Base-by-base conservation (phyloP, 1,139 yeast species). In the Debaryomyces psychrophilus region DNA sequence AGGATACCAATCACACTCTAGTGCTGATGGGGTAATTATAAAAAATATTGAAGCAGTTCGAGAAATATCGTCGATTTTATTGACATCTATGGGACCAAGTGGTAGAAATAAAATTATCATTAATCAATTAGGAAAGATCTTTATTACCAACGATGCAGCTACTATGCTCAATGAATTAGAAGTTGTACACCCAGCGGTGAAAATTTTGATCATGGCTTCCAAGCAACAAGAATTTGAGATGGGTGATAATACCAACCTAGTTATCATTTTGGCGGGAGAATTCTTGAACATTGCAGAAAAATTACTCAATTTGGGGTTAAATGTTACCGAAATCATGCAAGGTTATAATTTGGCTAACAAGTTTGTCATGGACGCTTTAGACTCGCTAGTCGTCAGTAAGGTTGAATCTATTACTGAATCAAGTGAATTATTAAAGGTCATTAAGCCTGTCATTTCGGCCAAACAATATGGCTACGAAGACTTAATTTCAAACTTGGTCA, bases 121-220 rank as follows among this genome's bases (percentile, higher is more conserved):
- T 48, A 93, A 93, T 70, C 67, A 71, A 50, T 64, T 88, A 56
- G 92, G 92, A 49, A 90, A 85, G 66, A 87, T 88, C 31, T 89
- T 90, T 62, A 82, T 93, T 55, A 93, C 99, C 40, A 89, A 90
- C 58, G 99, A 95, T 68, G 98, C 98, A 11, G 97, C 98, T 36
- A 93, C 99, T 8, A 93, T 93, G 85, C 76, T 93, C 52, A 82
- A 88, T 56, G 98, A 95, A 66, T 75, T 93, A 48, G 98, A 93
- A 56, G 89, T 95, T 53, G 93, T 93, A 40, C 99, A 93, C 65
- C 99, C 99, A 6, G 98, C 97, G 1, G 99, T 95, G 17, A 93
- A 93, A 68, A 83, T 93, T 41, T 80, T 93, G 54, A 95, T 93
- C 49, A 90, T 90, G 97, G 97, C 98, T 20, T 84, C 96, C 17